Base-by-base conservation (phyloP, 352 stramenopile genomes). In the Phytophthora quininea region DNA sequence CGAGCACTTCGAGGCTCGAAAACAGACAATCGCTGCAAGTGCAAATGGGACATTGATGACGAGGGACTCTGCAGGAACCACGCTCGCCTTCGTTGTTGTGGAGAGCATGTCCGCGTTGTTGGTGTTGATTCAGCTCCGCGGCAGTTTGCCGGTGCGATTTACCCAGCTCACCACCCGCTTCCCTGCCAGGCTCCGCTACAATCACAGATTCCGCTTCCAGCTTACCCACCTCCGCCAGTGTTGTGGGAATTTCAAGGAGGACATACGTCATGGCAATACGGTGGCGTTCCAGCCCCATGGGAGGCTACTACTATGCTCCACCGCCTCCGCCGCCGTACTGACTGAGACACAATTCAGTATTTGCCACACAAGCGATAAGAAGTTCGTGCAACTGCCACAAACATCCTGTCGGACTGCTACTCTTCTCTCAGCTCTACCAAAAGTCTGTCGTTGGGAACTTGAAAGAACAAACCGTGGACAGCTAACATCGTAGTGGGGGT, bases 241-340 rank as follows among this genome's bases (percentile, higher is more conserved):
- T 40, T 40, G 19, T 24, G 19, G 19, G 19, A 24, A 24, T 24
- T 24, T 24, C 19, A 24, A 24, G 19, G 19, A 24, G 19, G 19
- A 24, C 19, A 24, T 24, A 24, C 19, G 19, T 24, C 19, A 97
- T 24, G 19, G 19, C 19, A 24, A 24, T 24, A 24, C 19, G 19
- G 19, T 24, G 19, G 19, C 19, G 19, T 24, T 24, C 19, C 19
- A 24, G 19, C 19, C 19, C 19, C 19, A 24, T 24, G 19, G 19
- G 19, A 24, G 19, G 19, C 19, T 24, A 24, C 19, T 24, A 24
- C 19, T 24, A 24, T 24, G 19, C 19, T 24, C 19, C 19, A 24
- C 19, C 19, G 19, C 19, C 19, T 24, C 19, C 19, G 19, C 19
- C 19, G 19, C 19, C 19, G 19, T 24, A 24, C 19, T 24, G 19